Base-by-base conservation (phyloP, 805 yeast species). In the Candida gorgasii region DNA sequence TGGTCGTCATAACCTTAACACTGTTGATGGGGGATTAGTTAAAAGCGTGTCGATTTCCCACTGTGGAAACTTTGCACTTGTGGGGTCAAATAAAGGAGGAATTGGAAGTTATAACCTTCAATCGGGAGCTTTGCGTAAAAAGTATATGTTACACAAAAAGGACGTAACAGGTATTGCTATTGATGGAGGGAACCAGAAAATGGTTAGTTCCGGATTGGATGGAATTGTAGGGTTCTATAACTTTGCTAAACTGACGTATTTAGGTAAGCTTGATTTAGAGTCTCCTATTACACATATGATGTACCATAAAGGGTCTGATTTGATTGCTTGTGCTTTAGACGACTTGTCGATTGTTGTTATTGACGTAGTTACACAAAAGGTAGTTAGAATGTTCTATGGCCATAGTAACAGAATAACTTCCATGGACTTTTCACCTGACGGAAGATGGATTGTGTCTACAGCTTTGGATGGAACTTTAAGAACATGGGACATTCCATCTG, bases 401-500 rank as follows among this genome's bases (percentile, higher is more conserved):
- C 99, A 93, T 58, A 75, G 84, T 9, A 89, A 90, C 62, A 76
- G 96, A 55, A 82, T 93, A 50, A 89, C 97, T 0, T 76, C 87
- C 1, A 63, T 92, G 60, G 97, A 88, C 60, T 92, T 93, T 58
- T 83, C 95, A 3, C 95, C 96, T 4, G 92, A 90, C 61, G 98
- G 97, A 26, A 80, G 97, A 61, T 93, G 98, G 97, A 68, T 93
- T 26, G 82, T 93, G 7, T 80, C 93, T 17, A 82, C 87, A 1
- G 76, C 89, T 0, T 70, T 89, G 46, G 99, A 93, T 59, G 75
- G 87, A 2, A 89, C 98, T 0, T 72, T 93, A 37, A 79, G 99
- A 56, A 89, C 97, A 0, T 93, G 98, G 98, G 98, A 93, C 62
- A 76, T 93, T 46, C 98, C 98, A 31, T 86, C 97, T 1, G 98